Conservation (phyloP, 2,329 filamentous ascomycete species). For the Stagonosporopsis vannaccii region DNA sequence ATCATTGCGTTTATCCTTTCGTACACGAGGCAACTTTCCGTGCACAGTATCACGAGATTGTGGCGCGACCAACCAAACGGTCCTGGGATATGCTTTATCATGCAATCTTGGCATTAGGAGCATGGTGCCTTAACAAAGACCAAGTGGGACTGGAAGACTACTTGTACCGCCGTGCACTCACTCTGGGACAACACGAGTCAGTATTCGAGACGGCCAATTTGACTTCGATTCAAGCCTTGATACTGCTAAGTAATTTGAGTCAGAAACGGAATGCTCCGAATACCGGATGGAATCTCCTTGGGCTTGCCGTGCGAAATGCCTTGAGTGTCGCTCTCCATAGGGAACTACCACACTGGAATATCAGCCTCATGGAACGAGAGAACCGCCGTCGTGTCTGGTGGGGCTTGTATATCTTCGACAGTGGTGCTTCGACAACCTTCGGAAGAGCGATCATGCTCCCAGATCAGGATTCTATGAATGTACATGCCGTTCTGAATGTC, state of each 20-base stretch:
- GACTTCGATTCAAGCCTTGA: conserved; percentile 34
- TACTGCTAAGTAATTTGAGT: conserved; percentile 34
- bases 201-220: conserved; percentile 36
- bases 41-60: conserved; percentile 36
- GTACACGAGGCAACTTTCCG: conserved; percentile 37
- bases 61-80: conserved; percentile 29
- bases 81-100: conserved; percentile 39
- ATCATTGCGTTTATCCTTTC: conserved; percentile 35
- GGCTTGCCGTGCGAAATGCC: conserved; percentile 34
- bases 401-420: conserved; percentile 38
- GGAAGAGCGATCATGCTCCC: conserved; percentile 35
- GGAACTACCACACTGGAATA: conserved; percentile 38
- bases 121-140: conserved; percentile 34
- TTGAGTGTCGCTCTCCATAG: conserved; percentile 36
- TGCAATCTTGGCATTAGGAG: conserved; percentile 32
- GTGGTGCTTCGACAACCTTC: conserved; percentile 37
- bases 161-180: conserved; percentile 33
- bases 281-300: conserved; percentile 36
- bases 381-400: conserved; percentile 35
- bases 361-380: conserved; percentile 35
- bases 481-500: conserved; percentile 33
- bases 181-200: conserved; percentile 34
- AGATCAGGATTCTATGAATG: conserved; percentile 36
- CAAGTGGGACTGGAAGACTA: conserved; percentile 34
- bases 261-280: conserved; percentile 36